Evolutionary conservation across 768 basidiomycete species (phyloP).

Genomic region (Tylopilus rubrobrunneus): DNA sequence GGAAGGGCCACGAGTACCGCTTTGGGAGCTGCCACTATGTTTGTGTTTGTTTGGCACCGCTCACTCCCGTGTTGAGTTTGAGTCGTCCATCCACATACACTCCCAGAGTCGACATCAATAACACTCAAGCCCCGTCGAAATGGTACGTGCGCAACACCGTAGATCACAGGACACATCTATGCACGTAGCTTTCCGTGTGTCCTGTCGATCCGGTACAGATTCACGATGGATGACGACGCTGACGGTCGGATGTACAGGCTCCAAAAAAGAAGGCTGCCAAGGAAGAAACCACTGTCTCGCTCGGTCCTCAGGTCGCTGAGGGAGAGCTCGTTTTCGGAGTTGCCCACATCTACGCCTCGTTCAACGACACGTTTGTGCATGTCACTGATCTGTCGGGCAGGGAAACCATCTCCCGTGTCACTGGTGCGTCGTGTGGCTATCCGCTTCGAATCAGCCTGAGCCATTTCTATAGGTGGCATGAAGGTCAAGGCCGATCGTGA

Average conservation of each 20-base stretch:
- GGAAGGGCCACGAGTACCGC: too few species aligned
- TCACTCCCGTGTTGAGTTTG: slow-evolving; percentile 4
- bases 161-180: background rate
- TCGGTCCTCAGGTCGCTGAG: slow-evolving; percentile 94
- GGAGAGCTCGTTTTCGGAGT: slow-evolving; percentile 98
- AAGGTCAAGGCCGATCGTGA: slow-evolving; percentile 99
- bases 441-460: background rate
- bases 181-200: background rate
- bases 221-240: slow-evolving; percentile 49
- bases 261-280: slow-evolving; percentile 82
- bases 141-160: slow-evolving; percentile 32
- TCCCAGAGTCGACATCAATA: slow-evolving; percentile 13
- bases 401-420: slow-evolving; percentile 98
- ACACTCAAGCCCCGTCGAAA: slow-evolving; percentile 30
- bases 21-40: background rate
- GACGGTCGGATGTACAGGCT: slow-evolving; percentile 61
- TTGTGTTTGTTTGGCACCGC: slow-evolving; percentile 20
- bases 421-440: slow-evolving; percentile 52
- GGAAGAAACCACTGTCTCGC: slow-evolving; percentile 82
- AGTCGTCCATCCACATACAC: background rate
- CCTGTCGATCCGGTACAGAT: background rate
- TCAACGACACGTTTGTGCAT: slow-evolving; percentile 99
- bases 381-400: slow-evolving; percentile 98
- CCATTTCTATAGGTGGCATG: slow-evolving; percentile 76
- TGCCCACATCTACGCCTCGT: slow-evolving; percentile 98